Percentiles rank a stretch among this genome's conserved stretches.
phyloP scores from a whole-genome alignment of 257 asterid species.

The Salvia miltiorrhiza region DNA sequence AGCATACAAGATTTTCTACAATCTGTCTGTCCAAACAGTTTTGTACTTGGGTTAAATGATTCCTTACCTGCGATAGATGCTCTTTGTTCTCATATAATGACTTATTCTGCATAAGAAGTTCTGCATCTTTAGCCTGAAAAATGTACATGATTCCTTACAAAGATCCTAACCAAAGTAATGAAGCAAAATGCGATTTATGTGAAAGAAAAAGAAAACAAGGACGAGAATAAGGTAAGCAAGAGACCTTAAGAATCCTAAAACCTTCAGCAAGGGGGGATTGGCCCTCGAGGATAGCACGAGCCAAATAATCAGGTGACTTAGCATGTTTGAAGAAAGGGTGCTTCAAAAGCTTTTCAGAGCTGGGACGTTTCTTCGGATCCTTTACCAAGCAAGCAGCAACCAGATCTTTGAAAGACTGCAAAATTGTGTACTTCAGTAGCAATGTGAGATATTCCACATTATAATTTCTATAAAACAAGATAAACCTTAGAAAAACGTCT shows the following conservation, averaged over 20 bases:
- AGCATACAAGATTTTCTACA: neutral
- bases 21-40: neutral
- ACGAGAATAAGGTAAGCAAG: conserved; percentile 38
- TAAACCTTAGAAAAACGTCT: conserved; percentile 91
- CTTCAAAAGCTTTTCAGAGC: conserved; percentile 93
- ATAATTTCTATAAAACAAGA: conserved; percentile 27
- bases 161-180: conserved; percentile 13
- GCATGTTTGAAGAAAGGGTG: conserved; percentile 87
- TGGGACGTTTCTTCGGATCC: conserved; percentile 99
- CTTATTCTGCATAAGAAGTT: conserved; percentile 71
- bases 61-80: conserved; percentile 81
- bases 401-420: conserved; percentile 92
- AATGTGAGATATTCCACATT: conserved; percentile 12
- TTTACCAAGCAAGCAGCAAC: conserved; percentile 98
- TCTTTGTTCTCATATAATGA: conserved; percentile 84
- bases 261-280: conserved; percentile 92
- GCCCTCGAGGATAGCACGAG: conserved; percentile 69
- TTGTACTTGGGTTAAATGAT: conserved; percentile 6
- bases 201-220: conserved; percentile 22
- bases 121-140: conserved; percentile 93
- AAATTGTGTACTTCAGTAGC: conserved; percentile 31
- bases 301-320: conserved; percentile 60
- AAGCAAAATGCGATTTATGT: conserved; percentile 13
- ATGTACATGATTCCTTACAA: conserved; percentile 15
- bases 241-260: conserved; percentile 96